Conservation (phyloP, 2,329 filamentous ascomycete genomes). For the Apiospora arundinis region DNA sequence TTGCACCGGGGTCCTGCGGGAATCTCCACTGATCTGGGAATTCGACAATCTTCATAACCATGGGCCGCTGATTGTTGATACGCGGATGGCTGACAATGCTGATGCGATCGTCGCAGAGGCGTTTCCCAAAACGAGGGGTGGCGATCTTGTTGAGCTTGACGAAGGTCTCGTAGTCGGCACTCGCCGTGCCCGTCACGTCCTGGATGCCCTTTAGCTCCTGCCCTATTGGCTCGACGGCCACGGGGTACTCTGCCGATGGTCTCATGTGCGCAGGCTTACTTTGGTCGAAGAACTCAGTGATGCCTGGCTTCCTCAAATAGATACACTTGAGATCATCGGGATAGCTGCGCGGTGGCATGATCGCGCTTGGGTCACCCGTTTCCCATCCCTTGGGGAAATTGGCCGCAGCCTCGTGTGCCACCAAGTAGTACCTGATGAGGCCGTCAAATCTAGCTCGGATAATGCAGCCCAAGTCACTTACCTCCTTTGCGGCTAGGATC, state of each 20-base stretch:
- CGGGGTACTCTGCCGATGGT: not conserved
- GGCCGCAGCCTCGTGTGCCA: not conserved
- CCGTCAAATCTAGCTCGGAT: not conserved
- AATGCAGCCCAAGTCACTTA: not conserved
- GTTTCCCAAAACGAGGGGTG: not conserved
- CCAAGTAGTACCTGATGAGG: not conserved
- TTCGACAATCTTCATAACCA: constrained; percentile 21
- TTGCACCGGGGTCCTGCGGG: no score
- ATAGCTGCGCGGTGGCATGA: not conserved
- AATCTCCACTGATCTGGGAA: constrained; percentile 5
- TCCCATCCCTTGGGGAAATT: not conserved
- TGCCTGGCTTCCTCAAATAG: not conserved
- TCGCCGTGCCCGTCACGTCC: not conserved
- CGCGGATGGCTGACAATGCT: not conserved
- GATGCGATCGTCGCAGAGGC: not conserved
- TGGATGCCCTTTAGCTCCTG: not conserved
- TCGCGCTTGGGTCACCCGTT: not conserved
- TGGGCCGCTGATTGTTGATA: not conserved
- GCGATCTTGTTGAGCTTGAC: not conserved
- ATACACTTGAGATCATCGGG: not conserved
- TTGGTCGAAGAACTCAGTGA: not conserved
- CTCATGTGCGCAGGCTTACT: not conserved
- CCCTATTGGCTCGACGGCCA: not conserved
- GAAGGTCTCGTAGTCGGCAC: not conserved
- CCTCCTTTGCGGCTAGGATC: not conserved